These are phyloP conservation scores for Dryas octopetala DNA, from an alignment of 306 rosid species.

Conservation along the genomic window DNA sequence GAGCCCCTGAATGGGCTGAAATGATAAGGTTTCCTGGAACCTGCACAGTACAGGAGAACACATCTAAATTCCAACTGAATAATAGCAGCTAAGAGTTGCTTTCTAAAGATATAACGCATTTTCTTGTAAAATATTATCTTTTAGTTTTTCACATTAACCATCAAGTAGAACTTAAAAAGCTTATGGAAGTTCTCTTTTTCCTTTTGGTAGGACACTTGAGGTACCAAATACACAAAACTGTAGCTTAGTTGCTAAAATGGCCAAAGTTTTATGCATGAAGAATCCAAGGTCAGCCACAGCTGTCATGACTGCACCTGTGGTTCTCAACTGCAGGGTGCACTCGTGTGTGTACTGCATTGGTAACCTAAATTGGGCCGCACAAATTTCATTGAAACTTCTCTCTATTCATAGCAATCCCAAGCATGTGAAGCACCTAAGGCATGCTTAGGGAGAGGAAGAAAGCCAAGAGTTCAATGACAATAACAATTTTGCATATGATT, in stretches of 20 bases:
- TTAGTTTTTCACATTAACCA: conserved; percentile 4
- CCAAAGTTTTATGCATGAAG: background rate
- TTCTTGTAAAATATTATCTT: background rate
- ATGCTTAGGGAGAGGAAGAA: background rate
- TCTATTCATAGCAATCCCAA: background rate
- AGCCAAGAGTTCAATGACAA: background rate
- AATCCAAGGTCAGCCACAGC: background rate
- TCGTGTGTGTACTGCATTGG: background rate
- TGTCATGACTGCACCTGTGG: background rate
- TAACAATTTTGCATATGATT: background rate
- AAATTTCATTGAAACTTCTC: background rate
- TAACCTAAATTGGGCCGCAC: background rate
- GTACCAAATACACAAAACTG: background rate
- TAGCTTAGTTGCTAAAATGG: background rate
- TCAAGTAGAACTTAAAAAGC: background rate
- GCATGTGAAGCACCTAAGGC: conserved; percentile 7
- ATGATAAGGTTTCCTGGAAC: conserved; percentile 88
- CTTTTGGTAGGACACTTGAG: too few relatives aligned
- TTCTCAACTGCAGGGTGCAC: background rate
- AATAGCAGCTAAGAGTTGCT: background rate
- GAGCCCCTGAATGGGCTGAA: conserved; percentile 85
- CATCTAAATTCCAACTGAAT: background rate
- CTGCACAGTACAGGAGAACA: conserved; percentile 44
- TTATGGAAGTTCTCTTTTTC: background rate
- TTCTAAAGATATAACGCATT: background rate